Percentiles rank a stretch among this genome's conserved stretches.
These are phyloP conservation scores for Mycena belliarum DNA, from an alignment of 768 basidiomycete genomes.

Conservation along the genomic window DNA sequence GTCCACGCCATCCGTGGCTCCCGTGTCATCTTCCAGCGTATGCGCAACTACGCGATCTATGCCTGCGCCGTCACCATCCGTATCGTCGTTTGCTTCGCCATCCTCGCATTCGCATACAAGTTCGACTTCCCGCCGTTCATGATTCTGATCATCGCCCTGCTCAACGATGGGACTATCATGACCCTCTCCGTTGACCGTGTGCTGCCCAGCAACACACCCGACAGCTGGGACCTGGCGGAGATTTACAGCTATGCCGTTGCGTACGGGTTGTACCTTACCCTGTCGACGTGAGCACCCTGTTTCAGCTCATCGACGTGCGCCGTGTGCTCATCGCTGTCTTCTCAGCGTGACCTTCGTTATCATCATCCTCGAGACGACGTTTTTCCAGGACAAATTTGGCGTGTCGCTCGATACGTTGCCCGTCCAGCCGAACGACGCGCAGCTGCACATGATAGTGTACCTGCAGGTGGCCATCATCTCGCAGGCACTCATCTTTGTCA, in stretches of 20 bases:
- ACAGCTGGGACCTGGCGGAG: conserved; percentile 95
- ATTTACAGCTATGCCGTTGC: conserved; percentile 95
- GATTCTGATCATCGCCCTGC: conserved; percentile 95
- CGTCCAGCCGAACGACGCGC: conserved; percentile 60
- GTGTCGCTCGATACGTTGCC: conserved; percentile 51
- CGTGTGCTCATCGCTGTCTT: not conserved
- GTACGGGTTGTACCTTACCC: conserved; percentile 91
- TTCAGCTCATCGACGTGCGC: conserved; percentile 16
- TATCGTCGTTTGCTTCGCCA: conserved; percentile 97
- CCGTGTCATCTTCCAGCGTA: conserved; percentile 99
- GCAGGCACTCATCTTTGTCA: conserved; percentile 96
- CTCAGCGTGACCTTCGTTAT: conserved; percentile 74
- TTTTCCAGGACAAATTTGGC: conserved; percentile 88
- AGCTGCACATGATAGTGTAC: conserved; percentile 89
- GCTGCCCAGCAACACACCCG: conserved; percentile 87
- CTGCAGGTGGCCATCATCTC: conserved; percentile 99
- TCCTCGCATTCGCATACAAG: conserved; percentile 93
- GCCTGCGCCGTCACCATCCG: conserved; percentile 95
- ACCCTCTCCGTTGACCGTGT: conserved; percentile 96
- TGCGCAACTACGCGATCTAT: conserved; percentile 99
- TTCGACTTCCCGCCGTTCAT: conserved; percentile 99
- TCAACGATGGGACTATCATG: conserved; percentile 99
- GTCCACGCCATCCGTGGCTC: conserved; percentile 98
- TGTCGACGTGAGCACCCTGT: conserved; percentile 71
- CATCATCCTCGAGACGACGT: conserved; percentile 82